Percentiles rank a stretch among this genome's conserved stretches.
These are phyloP conservation scores for Ustilago shanxiensis DNA, from an alignment of 1,284 basidiomycete genomes.

Conservation along the genomic window DNA sequence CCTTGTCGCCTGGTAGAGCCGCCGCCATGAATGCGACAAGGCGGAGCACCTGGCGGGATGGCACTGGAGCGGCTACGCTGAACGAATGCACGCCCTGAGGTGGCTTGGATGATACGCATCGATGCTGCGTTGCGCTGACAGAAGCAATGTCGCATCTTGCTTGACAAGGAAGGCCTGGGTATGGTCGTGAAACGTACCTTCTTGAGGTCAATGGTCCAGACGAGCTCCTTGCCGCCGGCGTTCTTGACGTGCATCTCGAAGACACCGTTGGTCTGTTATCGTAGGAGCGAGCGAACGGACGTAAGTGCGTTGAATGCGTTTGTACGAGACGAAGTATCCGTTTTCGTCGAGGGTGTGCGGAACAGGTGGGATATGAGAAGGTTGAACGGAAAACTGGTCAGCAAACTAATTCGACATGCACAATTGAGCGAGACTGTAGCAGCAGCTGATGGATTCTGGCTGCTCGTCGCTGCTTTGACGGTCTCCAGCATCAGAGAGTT, in stretches of 20 bases:
- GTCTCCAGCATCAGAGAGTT: too few relatives aligned
- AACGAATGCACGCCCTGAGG: neutral
- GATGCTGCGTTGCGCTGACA: neutral
- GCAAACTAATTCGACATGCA: neutral
- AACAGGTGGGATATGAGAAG: neutral
- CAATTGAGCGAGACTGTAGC: neutral
- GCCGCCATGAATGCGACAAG: neutral
- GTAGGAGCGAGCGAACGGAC: neutral
- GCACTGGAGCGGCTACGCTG: neutral
- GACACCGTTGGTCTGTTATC: conserved; percentile 84
- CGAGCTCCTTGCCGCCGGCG: conserved; percentile 78
- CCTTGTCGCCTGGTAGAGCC: neutral
- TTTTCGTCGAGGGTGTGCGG: neutral
- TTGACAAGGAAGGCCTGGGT: neutral
- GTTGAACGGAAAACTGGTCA: neutral
- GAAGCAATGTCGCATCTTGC: neutral
- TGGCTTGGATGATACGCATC: too few relatives aligned
- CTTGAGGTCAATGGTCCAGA: conserved; percentile 91
- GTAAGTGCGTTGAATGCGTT: neutral
- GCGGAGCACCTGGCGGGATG: too few relatives aligned
- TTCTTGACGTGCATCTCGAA: conserved; percentile 91
- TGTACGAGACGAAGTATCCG: neutral
- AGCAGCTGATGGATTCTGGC: too few relatives aligned
- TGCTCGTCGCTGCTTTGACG: neutral
- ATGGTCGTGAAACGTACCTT: conserved; percentile 72